phyloP scores from a whole-genome alignment of 176 grass and related monocot genomes.

The Musa acuminata region DNA sequence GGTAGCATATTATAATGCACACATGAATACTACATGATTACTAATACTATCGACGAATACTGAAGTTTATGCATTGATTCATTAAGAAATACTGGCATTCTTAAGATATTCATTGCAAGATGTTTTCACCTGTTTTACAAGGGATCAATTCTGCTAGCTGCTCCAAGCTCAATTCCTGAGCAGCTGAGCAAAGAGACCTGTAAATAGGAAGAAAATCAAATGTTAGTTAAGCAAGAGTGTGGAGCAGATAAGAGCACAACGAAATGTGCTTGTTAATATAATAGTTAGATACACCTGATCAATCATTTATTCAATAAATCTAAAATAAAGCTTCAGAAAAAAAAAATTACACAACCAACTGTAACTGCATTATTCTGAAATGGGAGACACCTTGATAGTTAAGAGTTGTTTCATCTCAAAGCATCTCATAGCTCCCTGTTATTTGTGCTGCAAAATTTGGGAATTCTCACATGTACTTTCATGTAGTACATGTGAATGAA shows the following conservation, averaged over 20 bases:
- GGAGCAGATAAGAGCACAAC: neutral
- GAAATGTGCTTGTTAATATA: no score
- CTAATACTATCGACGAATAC: neutral
- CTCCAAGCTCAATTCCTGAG: conserved; percentile 71
- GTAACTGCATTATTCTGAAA: no score
- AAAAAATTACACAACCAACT: no score
- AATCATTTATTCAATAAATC: neutral
- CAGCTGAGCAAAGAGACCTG: conserved; percentile 59
- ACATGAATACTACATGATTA: neutral
- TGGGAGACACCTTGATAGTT: no score
- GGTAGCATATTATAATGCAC: neutral
- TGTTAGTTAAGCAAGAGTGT: neutral
- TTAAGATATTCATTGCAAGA: conserved; percentile 5
- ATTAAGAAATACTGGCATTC: neutral
- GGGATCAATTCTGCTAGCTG: conserved; percentile 76
- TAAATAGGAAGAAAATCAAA: conserved; percentile 5
- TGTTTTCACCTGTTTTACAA: conserved; percentile 53
- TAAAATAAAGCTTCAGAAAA: neutral
- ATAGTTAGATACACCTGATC: neutral
- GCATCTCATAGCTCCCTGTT: neutral
- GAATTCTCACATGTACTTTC: neutral
- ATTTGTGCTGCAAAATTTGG: neutral
- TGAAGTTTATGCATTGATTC: neutral
- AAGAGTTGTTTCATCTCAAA: neutral
- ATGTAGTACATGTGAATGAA: neutral